A percentile compares a stretch with the other conserved stretches of the same genome.
Conservation (phyloP, 2,329 filamentous ascomycete species). For the Tolypocladium inflatum region DNA sequence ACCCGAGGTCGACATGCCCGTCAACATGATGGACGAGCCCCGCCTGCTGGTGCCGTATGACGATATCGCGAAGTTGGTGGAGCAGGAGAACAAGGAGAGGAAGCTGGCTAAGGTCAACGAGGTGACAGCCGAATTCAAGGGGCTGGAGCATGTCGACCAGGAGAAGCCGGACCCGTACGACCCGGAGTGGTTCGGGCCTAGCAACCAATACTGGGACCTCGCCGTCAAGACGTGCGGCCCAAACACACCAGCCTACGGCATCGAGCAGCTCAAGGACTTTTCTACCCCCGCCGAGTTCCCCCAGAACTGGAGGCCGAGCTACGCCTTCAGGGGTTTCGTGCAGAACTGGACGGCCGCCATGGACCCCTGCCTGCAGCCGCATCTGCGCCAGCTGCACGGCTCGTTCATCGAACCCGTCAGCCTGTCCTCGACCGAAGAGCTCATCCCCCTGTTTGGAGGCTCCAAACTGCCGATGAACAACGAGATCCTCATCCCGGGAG, state of each 20-base stretch:
- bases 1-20: constrained; percentile 57
- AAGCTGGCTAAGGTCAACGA: constrained; percentile 30
- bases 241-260: constrained; percentile 35
- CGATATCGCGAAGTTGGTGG: constrained; percentile 40
- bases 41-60: constrained; percentile 52
- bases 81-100: constrained; percentile 34
- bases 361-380: constrained; percentile 51
- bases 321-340: constrained; percentile 38
- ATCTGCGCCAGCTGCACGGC: constrained; percentile 40
- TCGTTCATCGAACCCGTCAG: constrained; percentile 46
- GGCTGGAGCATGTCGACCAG: constrained; percentile 26
- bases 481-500: constrained; percentile 54
- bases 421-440: constrained; percentile 39
- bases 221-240: constrained; percentile 48
- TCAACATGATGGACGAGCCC: constrained; percentile 56
- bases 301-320: constrained; percentile 21
- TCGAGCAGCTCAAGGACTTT: constrained; percentile 19
- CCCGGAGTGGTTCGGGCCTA: constrained; percentile 35
- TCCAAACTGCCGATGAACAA: constrained; percentile 55
- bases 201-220: constrained; percentile 49
- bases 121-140: constrained; percentile 33
- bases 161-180: constrained; percentile 27
- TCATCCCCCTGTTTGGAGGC: constrained; percentile 52
- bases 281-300: constrained; percentile 23
- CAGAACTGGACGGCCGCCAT: constrained; percentile 48